Base-by-base conservation (phyloP, 331 rosid genomes). In the Acacia pycnantha region DNA sequence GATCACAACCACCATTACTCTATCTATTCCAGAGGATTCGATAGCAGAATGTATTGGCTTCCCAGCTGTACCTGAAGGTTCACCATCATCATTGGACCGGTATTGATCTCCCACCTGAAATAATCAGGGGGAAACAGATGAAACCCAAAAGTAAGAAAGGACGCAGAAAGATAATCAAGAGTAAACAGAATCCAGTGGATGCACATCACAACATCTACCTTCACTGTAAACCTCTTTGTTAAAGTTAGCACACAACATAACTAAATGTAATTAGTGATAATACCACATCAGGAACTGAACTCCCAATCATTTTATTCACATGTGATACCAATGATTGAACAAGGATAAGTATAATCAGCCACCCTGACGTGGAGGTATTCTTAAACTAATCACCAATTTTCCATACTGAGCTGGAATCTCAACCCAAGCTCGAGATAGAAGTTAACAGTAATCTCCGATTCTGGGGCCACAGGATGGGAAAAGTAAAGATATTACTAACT, bases 1-100 rank as follows among this genome's bases (percentile, higher is more conserved):
- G 89, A 92, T 92, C 82, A 95, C 98, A 27, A 93, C 97, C 84
- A 95, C 98, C 98, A 95, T 90, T 78, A 95, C 92, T 90, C 93
- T 93, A 81, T 95, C 98, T 79, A 95, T 87, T 68, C 97, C 97
- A 18, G 98, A 93, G 80, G 98, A 89, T 76, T 74, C 88, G 83
- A 95, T 90, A 33, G 98, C 97, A 79, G 98, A 85, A 47, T 85
- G 88, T 82, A 95, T 95, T 24, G 98, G 98, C 82, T 95, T 95
- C 74, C 98, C 98, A 29, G 97, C 97, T 6, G 98, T 95, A 73
- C 98, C 97, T 15, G 97, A 95, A 8, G 96, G 96, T 76, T 95
- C 98, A 50, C 98, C 96, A 18, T 95, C 98, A 85, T 95, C 98
- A 88, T 92, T 95, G 77, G 98, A 93, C 80, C 98, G 91, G 61